These are phyloP conservation scores for Eucalyptus grandis DNA, from an alignment of 345 rosid genomes.

Conservation along the genomic window DNA sequence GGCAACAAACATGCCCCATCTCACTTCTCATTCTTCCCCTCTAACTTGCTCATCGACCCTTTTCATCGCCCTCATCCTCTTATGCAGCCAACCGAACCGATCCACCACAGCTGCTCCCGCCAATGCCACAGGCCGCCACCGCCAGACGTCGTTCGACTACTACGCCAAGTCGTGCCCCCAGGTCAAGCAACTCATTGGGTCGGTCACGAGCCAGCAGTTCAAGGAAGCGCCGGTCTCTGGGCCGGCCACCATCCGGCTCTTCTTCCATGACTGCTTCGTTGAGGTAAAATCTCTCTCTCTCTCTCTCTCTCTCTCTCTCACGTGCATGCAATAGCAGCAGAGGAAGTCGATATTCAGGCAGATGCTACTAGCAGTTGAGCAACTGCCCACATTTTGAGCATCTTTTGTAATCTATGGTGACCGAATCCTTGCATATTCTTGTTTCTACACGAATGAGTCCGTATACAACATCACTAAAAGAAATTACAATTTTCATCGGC, in stretches of 20 bases:
- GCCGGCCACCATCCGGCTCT: constrained; percentile 84
- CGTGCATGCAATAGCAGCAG: background rate
- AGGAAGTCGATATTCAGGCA: background rate
- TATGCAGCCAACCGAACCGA: background rate
- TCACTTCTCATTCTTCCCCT: constrained; percentile 8
- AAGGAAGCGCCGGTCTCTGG: constrained; percentile 63
- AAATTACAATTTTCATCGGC: background rate
- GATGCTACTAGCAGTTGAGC: background rate
- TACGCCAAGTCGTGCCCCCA: constrained; percentile 72
- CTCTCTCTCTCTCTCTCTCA: background rate
- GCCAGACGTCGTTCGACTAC: constrained; percentile 36
- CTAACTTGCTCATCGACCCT: constrained; percentile 11
- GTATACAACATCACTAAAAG: background rate
- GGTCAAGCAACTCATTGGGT: constrained; percentile 55
- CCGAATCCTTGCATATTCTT: background rate
- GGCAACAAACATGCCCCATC: constrained; percentile 16
- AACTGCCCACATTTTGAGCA: background rate
- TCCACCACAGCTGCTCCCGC: background rate
- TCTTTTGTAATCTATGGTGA: background rate
- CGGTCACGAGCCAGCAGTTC: constrained; percentile 62
- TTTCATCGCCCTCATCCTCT: constrained; percentile 6
- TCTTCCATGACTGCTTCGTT: constrained; percentile 96
- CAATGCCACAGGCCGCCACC: constrained; percentile 2
- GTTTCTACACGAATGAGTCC: background rate
- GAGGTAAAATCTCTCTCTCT: constrained; percentile 21